A percentile compares a stretch with the other conserved stretches of the same genome.
Conservation (phyloP, 106 monocot species). For the Vanilla planifolia region DNA sequence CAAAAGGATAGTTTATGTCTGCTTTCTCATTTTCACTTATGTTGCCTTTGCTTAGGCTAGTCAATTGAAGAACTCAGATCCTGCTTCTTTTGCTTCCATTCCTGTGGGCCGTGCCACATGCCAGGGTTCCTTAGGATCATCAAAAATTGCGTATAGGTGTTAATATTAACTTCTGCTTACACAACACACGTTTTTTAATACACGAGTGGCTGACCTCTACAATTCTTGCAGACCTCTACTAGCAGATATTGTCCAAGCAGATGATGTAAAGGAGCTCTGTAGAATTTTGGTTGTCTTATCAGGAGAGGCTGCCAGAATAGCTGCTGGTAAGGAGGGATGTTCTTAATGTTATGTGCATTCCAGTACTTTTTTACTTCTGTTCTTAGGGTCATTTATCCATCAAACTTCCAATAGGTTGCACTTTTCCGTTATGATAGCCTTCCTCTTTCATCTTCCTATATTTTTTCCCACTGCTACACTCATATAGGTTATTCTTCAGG, state of each 20-base stretch:
- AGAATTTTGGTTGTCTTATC: conserved; percentile 71
- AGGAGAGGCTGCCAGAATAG: conserved; percentile 48
- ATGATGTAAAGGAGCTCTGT: conserved; percentile 92
- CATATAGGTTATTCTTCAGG: too few species aligned
- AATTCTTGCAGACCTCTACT: conserved; percentile 58
- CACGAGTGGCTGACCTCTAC: not conserved
- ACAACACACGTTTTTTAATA: too few species aligned
- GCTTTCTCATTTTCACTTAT: not conserved
- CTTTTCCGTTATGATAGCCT: too few species aligned
- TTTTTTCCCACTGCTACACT: too few species aligned
- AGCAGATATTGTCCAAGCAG: conserved; percentile 72
- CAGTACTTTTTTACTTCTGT: too few species aligned
- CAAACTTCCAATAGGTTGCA: too few species aligned
- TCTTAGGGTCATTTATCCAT: too few species aligned
- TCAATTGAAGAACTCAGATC: conserved; percentile 31
- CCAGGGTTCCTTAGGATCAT: conserved; percentile 26
- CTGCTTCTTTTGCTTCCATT: conserved; percentile 35
- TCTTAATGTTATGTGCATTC: too few species aligned
- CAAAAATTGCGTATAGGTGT: conserved; percentile 80
- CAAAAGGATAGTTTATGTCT: too few species aligned
- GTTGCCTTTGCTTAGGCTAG: conserved; percentile 30
- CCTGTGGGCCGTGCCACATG: conserved; percentile 29
- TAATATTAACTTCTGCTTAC: conserved; percentile 7
- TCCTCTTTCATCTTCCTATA: too few species aligned
- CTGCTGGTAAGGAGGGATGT: conserved; percentile 53